Evolutionary conservation across 176 grass and related monocot species (phyloP).

Genomic region (Juncus effusus): DNA sequence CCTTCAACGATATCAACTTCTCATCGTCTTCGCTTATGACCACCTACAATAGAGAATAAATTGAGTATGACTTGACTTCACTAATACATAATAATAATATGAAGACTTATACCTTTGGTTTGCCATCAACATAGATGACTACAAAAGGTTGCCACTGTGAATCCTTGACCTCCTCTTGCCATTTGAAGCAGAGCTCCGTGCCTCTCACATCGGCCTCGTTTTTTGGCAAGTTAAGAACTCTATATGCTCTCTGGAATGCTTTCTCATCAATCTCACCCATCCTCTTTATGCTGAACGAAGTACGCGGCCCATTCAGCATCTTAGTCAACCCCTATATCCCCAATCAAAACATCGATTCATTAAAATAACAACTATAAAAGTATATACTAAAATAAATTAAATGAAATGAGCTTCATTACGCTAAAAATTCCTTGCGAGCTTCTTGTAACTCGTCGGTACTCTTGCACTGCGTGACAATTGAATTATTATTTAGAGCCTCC

Average conservation of each 20-base stretch:
- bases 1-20: constrained; percentile 38
- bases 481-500: constrained; percentile 22
- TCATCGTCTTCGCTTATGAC: constrained; percentile 45
- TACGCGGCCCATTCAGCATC: background rate
- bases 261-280: constrained; percentile 74
- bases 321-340: background rate
- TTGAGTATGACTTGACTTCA: background rate
- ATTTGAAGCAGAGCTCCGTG: background rate
- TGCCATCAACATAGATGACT: background rate
- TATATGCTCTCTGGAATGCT: constrained; percentile 52
- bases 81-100: background rate
- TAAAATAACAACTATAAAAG: background rate
- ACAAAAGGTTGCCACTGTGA: background rate
- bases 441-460: constrained; percentile 52
- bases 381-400: background rate
- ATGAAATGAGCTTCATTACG: constrained; percentile 23
- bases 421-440: constrained; percentile 46
- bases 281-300: constrained; percentile 53
- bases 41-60: constrained; percentile 33
- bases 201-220: no score
- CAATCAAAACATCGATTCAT: background rate
- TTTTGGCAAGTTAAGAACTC: constrained; percentile 11
- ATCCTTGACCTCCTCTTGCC: background rate
- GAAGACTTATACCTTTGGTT: background rate
- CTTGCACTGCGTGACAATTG: constrained; percentile 31